Evolutionary conservation across 1,284 basidiomycete species (phyloP).

Genomic region (Mycena citricolor): DNA sequence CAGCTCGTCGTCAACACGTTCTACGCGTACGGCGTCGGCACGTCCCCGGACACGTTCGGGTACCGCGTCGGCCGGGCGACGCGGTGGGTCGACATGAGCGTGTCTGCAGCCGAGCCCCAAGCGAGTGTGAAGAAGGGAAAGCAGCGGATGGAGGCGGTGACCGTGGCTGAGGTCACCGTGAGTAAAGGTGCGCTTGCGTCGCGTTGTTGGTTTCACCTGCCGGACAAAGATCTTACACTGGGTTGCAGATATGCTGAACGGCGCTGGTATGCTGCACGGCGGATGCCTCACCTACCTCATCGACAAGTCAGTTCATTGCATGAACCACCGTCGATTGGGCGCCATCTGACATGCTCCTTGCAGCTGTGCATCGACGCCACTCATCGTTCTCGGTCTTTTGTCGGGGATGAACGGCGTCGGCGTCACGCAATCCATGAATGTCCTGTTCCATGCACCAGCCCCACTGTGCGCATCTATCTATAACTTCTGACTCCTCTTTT

Average conservation of each 20-base stretch:
- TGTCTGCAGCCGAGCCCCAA: slow-evolving; percentile 43
- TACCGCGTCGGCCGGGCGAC: slow-evolving; percentile 57
- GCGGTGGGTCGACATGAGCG: slow-evolving; percentile 57
- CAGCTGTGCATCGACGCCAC: slow-evolving; percentile 64
- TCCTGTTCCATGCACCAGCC: slow-evolving; percentile 67
- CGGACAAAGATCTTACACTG: slow-evolving; percentile 2
- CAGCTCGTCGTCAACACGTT: slow-evolving; percentile 65
- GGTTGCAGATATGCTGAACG: slow-evolving; percentile 64
- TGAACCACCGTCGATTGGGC: no score
- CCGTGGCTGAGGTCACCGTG: slow-evolving; percentile 59
- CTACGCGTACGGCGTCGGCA: slow-evolving; percentile 64
- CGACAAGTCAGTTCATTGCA: slow-evolving; percentile 57
- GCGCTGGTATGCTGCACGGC: slow-evolving; percentile 70
- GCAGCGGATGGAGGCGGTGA: slow-evolving; percentile 56
- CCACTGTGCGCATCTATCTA: no score
- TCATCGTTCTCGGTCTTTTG: slow-evolving; percentile 61
- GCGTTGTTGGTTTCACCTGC: not conserved
- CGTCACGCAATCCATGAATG: slow-evolving; percentile 67
- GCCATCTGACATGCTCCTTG: slow-evolving; percentile 8
- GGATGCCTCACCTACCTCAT: slow-evolving; percentile 70
- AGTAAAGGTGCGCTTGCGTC: slow-evolving; percentile 55
- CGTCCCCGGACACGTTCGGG: slow-evolving; percentile 54
- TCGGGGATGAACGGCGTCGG: slow-evolving; percentile 67
- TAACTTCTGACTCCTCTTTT: no score
- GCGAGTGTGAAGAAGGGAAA: no score